Evolutionary conservation across 169 alveolate genomes (phyloP).

Genomic region (Pseudocohnilembus persalinus): DNA sequence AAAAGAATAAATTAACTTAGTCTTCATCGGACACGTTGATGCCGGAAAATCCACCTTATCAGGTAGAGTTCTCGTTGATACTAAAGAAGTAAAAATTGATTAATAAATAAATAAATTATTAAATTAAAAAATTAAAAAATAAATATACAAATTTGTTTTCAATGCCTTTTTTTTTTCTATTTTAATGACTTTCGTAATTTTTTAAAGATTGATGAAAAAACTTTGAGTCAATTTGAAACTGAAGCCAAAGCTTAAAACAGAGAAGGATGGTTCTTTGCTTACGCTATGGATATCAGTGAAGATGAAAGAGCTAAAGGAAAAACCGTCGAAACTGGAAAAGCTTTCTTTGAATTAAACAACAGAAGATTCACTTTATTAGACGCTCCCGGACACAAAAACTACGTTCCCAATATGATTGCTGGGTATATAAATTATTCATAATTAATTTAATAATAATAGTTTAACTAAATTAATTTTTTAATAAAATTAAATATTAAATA

Average conservation of each 20-base stretch:
- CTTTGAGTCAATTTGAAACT: conserved; percentile 95
- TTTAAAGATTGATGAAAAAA: conserved; percentile 85
- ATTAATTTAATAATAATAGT: no score
- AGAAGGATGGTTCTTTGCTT: conserved; percentile 99
- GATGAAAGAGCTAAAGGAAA: conserved; percentile 98
- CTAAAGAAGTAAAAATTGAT: conserved; percentile 86
- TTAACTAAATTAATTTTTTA: no score
- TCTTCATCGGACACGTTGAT: conserved; percentile 99
- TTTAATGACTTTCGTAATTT: no score
- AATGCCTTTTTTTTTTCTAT: no score
- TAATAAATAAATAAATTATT: no score
- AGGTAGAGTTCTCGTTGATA: conserved; percentile 91
- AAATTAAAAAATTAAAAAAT: no score
- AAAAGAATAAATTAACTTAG: conserved; percentile 83
- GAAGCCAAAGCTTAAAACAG: conserved; percentile 98
- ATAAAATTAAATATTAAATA: no score
- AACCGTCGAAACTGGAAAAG: conserved; percentile 99
- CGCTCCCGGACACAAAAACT: conserved; percentile 99
- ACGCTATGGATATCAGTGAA: conserved; percentile 98
- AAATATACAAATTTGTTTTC: no score
- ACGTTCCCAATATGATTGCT: conserved; percentile 99
- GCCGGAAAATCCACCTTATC: conserved; percentile 99
- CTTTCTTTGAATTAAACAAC: conserved; percentile 92
- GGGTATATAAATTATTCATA: conserved; percentile 62
- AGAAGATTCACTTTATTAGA: conserved; percentile 97